These are phyloP conservation scores for Fraxinus velutina DNA, from an alignment of 305 asterid species.

Conservation along the genomic window DNA sequence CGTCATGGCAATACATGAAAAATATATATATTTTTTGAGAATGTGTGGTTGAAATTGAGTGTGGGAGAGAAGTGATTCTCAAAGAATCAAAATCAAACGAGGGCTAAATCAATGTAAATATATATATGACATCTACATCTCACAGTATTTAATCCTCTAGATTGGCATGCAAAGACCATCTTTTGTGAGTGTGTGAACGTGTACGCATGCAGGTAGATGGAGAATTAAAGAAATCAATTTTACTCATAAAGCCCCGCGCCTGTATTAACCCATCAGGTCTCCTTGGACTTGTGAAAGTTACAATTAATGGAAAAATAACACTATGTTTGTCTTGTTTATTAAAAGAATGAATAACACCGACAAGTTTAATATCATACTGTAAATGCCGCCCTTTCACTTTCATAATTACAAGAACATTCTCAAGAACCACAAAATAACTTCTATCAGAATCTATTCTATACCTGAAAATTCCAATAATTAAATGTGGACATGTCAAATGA, in stretches of 20 bases:
- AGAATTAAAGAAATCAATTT: background rate
- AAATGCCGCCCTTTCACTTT: background rate
- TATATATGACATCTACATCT: background rate
- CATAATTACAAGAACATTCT: background rate
- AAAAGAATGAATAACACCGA: background rate
- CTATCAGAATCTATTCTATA: conserved; percentile 22
- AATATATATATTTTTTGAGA: too few species aligned
- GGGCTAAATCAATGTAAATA: background rate
- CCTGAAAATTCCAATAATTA: background rate
- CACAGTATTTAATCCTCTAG: background rate
- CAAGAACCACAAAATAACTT: background rate
- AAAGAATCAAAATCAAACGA: background rate
- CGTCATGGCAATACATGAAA: background rate
- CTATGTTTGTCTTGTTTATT: background rate
- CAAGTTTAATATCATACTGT: background rate
- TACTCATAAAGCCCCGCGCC: background rate
- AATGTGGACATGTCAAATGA: background rate
- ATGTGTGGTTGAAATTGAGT: background rate
- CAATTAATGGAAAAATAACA: background rate
- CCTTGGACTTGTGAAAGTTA: conserved; percentile 3
- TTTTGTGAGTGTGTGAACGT: background rate
- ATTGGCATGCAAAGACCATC: background rate
- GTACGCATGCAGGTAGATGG: background rate
- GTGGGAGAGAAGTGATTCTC: background rate
- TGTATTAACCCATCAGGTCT: background rate